These are phyloP conservation scores for Mycena venus DNA, from an alignment of 768 basidiomycete genomes.

Conservation along the genomic window DNA sequence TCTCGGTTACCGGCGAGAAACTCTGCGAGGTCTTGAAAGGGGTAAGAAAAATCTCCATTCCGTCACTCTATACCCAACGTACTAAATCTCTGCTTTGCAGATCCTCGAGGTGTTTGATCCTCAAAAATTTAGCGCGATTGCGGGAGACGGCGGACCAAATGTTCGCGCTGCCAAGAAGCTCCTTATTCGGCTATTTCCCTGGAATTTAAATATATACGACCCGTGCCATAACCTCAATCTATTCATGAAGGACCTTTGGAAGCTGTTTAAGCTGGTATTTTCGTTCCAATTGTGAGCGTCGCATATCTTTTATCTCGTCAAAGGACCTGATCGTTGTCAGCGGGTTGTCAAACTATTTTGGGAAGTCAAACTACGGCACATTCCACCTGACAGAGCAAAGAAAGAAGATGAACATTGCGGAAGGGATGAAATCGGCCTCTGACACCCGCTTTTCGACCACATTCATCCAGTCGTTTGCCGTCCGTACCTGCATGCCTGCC, in stretches of 20 bases:
- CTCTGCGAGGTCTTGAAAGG: neutral
- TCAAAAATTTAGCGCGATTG: neutral
- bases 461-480: constrained; percentile 36
- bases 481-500: constrained; percentile 37
- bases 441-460: constrained; percentile 44
- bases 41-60: too few relatives aligned
- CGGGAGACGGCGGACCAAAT: neutral
- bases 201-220: neutral
- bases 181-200: neutral
- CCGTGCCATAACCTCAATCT: neutral
- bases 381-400: neutral
- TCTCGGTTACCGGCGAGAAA: neutral
- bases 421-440: constrained; percentile 38
- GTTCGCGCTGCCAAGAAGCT: neutral
- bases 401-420: neutral
- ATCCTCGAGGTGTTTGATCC: neutral
- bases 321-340: neutral
- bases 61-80: too few relatives aligned
- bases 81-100: too few relatives aligned
- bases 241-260: neutral
- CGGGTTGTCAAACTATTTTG: constrained; percentile 3
- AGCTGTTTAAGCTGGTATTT: neutral
- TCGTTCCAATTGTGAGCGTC: neutral
- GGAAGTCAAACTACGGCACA: constrained; percentile 4
- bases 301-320: neutral